Conservation (phyloP, 202 grass and related monocot genomes). For the Setaria italica region DNA sequence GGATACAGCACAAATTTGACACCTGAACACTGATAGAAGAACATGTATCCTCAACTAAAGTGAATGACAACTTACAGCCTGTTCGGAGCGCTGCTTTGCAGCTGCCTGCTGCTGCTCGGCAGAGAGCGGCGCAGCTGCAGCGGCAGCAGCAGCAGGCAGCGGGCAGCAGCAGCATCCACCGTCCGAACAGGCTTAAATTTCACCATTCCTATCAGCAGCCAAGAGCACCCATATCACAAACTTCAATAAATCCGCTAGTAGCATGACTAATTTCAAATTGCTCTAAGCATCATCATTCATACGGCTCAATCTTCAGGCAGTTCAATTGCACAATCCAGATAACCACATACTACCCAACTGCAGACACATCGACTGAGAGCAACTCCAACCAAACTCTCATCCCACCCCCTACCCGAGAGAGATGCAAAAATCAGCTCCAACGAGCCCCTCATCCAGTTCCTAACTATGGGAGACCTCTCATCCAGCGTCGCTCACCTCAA, state of each 20-base stretch:
- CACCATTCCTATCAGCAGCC: slow-evolving; percentile 9
- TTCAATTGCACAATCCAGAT: background rate
- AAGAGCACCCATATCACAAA: background rate
- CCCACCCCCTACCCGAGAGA: no score
- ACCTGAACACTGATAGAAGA: background rate
- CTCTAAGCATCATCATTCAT: background rate
- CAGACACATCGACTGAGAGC: background rate
- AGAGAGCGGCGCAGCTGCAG: no score
- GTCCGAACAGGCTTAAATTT: background rate
- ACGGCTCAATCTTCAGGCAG: background rate
- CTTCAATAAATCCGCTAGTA: background rate
- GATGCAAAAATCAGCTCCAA: no score
- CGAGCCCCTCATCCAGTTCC: no score
- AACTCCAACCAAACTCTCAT: no score
- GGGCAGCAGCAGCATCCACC: no score
- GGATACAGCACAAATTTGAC: background rate
- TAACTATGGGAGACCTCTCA: no score
- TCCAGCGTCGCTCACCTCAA: background rate
- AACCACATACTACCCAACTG: background rate
- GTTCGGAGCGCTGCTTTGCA: no score
- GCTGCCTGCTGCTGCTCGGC: no score
- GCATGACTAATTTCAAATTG: background rate
- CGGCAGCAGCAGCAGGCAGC: no score
- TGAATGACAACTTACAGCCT: background rate
- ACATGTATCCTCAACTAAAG: slow-evolving; percentile 35